Conservation (phyloP, 768 basidiomycete genomes). For the Vararia minispora region DNA sequence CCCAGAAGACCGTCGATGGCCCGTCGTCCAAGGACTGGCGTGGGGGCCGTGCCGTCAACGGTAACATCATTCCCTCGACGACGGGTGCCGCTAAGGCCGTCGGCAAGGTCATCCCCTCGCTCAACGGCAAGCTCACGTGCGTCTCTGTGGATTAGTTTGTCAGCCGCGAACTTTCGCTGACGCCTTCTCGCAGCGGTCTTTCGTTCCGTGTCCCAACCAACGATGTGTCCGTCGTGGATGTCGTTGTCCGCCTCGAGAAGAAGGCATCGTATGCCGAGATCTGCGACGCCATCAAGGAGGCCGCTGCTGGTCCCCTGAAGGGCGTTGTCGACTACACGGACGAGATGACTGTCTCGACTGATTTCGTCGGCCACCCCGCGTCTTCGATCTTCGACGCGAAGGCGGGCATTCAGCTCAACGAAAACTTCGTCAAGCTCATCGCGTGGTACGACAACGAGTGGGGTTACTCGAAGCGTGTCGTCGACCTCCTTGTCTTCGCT, state of each 20-base stretch:
- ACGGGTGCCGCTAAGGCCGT: conserved; percentile 99
- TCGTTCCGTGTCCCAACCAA: conserved; percentile 95
- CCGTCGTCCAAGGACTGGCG: conserved; percentile 96
- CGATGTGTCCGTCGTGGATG: conserved; percentile 97
- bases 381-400: conserved; percentile 92
- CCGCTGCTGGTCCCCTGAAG: conserved; percentile 57
- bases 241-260: conserved; percentile 89
- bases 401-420: conserved; percentile 88
- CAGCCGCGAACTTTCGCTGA: conserved; percentile 3
- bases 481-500: conserved; percentile 76
- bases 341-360: conserved; percentile 86
- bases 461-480: conserved; percentile 89
- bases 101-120: conserved; percentile 90
- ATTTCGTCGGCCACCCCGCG: conserved; percentile 69
- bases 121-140: conserved; percentile 97
- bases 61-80: conserved; percentile 99
- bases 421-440: conserved; percentile 92
- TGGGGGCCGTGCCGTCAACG: conserved; percentile 89
- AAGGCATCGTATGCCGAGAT: conserved; percentile 79
- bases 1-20: conserved; percentile 91
- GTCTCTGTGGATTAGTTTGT: conserved; percentile 18
- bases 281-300: conserved; percentile 75
- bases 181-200: conserved; percentile 49
- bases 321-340: conserved; percentile 88
- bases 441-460: conserved; percentile 94